phyloP scores from a whole-genome alignment of 2,329 filamentous ascomycete species.

The Trichoderma sp. region DNA sequence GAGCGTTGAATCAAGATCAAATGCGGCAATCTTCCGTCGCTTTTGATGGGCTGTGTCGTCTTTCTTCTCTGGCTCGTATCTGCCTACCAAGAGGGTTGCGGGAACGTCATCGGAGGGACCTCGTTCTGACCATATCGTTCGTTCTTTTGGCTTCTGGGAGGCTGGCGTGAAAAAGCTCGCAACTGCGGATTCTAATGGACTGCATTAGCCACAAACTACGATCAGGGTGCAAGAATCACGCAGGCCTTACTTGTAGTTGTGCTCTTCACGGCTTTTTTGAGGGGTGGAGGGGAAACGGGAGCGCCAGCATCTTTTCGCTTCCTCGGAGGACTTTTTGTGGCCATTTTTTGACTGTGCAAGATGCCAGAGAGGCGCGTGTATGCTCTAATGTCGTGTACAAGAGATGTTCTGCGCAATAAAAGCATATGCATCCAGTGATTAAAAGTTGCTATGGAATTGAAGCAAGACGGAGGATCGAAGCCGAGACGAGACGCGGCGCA shows the following conservation, averaged over 20 bases:
- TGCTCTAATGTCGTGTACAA: neutral
- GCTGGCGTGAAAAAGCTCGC: slow-evolving; percentile 84
- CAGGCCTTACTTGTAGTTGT: slow-evolving; percentile 48
- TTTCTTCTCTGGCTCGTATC: slow-evolving; percentile 53
- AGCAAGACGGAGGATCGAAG: neutral
- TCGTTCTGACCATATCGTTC: slow-evolving; percentile 69
- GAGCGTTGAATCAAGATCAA: slow-evolving; percentile 83
- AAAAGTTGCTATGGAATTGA: neutral
- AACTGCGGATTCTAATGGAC: slow-evolving; percentile 60
- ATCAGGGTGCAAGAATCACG: neutral
- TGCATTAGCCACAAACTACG: neutral
- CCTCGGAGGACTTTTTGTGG: slow-evolving; percentile 24
- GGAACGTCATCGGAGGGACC: slow-evolving; percentile 48
- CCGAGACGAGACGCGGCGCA: neutral
- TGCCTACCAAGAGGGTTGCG: slow-evolving; percentile 70
- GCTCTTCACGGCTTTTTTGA: slow-evolving; percentile 53
- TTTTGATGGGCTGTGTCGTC: slow-evolving; percentile 31
- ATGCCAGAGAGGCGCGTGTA: neutral
- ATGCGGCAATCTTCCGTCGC: slow-evolving; percentile 65
- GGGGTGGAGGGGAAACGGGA: slow-evolving; percentile 52
- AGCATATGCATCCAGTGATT: neutral
- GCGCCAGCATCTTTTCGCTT: slow-evolving; percentile 42
- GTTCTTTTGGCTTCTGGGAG: slow-evolving; percentile 80
- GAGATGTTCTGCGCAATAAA: neutral
- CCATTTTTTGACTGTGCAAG: slow-evolving; percentile 26